Conservation (phyloP, 1,139 yeast genomes). For the Zygoascus sp. region DNA sequence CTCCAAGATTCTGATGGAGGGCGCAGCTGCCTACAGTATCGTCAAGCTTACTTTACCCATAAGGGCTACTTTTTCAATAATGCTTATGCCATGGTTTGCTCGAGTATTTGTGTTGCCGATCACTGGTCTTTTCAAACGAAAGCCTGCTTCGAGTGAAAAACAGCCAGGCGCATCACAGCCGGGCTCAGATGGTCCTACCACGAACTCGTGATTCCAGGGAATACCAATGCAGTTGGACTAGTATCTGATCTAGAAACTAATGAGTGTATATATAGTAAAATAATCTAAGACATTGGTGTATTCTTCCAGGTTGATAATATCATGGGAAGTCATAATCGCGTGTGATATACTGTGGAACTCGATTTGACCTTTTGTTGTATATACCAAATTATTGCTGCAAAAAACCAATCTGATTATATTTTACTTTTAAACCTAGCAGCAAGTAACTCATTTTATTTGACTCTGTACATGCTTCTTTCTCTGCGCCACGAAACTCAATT, state of each 20-base stretch:
- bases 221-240: no score
- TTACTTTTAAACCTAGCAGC: no score
- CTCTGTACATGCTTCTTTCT: neutral
- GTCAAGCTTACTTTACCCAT: conserved; percentile 62
- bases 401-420: neutral
- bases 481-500: neutral
- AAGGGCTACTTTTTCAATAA: conserved; percentile 52
- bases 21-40: conserved; percentile 82
- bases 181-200: no score
- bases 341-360: neutral
- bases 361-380: neutral
- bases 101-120: conserved; percentile 54
- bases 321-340: neutral
- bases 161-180: neutral
- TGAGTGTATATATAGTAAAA: no score
- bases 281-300: no score
- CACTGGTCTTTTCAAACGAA: conserved; percentile 35
- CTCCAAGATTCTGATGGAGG: conserved; percentile 60
- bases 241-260: no score
- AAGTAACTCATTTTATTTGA: no score
- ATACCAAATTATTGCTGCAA: neutral
- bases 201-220: no score
- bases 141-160: neutral
- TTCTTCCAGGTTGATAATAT: neutral
- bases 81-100: conserved; percentile 67